phyloP scores from a whole-genome alignment of 2,329 filamentous ascomycete genomes.

The Verticillium klebahnii region DNA sequence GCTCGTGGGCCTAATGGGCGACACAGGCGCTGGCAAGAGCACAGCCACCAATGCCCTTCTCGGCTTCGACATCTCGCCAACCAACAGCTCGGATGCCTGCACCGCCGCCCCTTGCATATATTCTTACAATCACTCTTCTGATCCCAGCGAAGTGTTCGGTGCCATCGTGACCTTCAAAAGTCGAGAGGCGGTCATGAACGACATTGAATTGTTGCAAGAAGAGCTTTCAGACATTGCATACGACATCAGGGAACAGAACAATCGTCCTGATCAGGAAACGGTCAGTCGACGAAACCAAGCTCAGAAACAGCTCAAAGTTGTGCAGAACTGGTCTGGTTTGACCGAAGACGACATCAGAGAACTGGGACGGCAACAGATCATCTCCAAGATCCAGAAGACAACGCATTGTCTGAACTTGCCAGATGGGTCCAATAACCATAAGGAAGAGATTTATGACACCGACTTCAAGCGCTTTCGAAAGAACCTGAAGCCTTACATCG shows the following conservation, averaged over 20 bases:
- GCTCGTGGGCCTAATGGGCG: slow-evolving; percentile 6
- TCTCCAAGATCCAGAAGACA: background rate
- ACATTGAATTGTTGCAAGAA: slow-evolving; percentile 7
- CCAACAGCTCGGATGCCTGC: slow-evolving; percentile 13
- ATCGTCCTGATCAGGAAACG: background rate
- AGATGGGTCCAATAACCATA: background rate
- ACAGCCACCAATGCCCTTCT: slow-evolving; percentile 12
- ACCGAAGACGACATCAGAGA: background rate
- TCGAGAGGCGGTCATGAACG: slow-evolving; percentile 6
- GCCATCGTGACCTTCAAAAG: slow-evolving; percentile 11
- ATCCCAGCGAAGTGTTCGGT: background rate
- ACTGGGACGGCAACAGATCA: background rate
- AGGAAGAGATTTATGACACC: background rate
- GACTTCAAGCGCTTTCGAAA: background rate
- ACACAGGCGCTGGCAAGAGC: slow-evolving; percentile 14
- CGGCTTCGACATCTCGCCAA: slow-evolving; percentile 3
- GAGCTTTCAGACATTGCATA: slow-evolving; percentile 5
- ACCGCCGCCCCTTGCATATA: slow-evolving; percentile 15
- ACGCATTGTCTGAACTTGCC: background rate
- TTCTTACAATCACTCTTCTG: background rate
- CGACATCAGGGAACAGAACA: background rate
- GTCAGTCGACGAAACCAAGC: background rate
- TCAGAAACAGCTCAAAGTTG: background rate
- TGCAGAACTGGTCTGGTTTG: slow-evolving; percentile 11
- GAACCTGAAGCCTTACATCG: slow-evolving; percentile 8